Base-by-base conservation (phyloP, 768 basidiomycete species). In the Cubamyces sp. region DNA sequence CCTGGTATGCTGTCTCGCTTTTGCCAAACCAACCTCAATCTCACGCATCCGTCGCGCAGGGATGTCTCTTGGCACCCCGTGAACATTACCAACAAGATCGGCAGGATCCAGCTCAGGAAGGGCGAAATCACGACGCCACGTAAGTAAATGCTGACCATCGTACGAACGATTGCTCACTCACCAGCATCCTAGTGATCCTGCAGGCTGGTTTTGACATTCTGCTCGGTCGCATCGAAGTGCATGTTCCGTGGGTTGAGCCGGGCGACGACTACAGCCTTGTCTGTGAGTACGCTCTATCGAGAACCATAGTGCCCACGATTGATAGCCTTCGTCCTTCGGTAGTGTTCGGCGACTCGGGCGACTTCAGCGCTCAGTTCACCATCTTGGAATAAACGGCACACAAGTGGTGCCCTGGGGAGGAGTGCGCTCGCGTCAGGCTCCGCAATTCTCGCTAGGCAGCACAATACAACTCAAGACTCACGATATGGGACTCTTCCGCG, bases 331-430 rank as follows among this genome's bases (percentile, higher is more conserved):
- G 7, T 25, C 23, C 23, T 19, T 3, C 26, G 5, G 11, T 40
- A 82, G 82, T 82, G 45, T 79, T 79, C 57, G 81, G 82, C 19
- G 79, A 81, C 65, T 82, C 82, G 26, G 79, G 79, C 23, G 75
- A 82, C 67, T 68, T 66, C 47, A 80, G 79, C 61, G 69, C 72
- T 3, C 45, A 63, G 23, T 81, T 81, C 72, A 70, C 70, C 23
- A 75, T 81, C 64, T 57, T 42, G 15, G 47, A 61, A 48, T 61
- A 34, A 54, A 19, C 48, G 19, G 4, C 12, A 11, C 39, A 21
- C 2, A 3, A 6, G 18, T 0, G 34, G 7, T 18, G 7, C 5
- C 15, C 28, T 34, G 34, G 28, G 28, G 8, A 8, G 8, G 28
- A 30, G 3, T 30, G 28, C 28, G 28, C 28, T n/a, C 28, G 28